These are phyloP conservation scores for Phaeosphaeriaceae sp. DNA, from an alignment of 2,329 filamentous ascomycete genomes.

Conservation along the genomic window DNA sequence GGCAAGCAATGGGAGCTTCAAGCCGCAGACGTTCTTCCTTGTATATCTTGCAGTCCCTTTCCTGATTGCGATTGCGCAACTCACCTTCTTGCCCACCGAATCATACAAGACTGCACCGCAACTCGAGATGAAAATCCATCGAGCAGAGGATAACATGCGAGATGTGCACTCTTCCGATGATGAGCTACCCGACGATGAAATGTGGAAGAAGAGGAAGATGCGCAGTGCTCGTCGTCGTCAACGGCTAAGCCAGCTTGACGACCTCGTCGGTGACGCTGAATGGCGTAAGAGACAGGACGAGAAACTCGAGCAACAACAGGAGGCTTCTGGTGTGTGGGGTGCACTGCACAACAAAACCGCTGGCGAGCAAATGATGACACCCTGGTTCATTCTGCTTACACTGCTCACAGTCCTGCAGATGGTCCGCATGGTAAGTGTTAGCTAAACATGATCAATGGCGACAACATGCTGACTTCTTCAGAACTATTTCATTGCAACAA, in stretches of 20 bases:
- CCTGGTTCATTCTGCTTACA: conserved; percentile 85
- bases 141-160: conserved; percentile 37
- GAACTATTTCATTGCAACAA: conserved; percentile 64
- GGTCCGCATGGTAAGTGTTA: conserved; percentile 62
- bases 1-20: conserved; percentile 63
- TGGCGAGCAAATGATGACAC: conserved; percentile 74
- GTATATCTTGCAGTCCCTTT: conserved; percentile 73
- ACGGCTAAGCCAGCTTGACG: conserved; percentile 72
- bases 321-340: conserved; percentile 80
- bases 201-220: conserved; percentile 51
- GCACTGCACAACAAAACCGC: conserved; percentile 78
- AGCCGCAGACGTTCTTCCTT: conserved; percentile 73
- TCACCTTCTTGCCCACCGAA: conserved; percentile 74
- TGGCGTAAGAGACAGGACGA: conserved; percentile 67
- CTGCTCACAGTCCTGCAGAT: conserved; percentile 73
- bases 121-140: conserved; percentile 45
- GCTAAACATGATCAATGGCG: neutral
- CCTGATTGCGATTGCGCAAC: conserved; percentile 70
- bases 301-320: conserved; percentile 70
- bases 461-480: neutral
- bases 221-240: conserved; percentile 57
- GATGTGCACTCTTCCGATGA: conserved; percentile 63
- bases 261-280: conserved; percentile 71
- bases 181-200: conserved; percentile 57
- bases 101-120: conserved; percentile 74